Conservation (phyloP, 2,329 filamentous ascomycete species). For the Neoascochyta sp. region DNA sequence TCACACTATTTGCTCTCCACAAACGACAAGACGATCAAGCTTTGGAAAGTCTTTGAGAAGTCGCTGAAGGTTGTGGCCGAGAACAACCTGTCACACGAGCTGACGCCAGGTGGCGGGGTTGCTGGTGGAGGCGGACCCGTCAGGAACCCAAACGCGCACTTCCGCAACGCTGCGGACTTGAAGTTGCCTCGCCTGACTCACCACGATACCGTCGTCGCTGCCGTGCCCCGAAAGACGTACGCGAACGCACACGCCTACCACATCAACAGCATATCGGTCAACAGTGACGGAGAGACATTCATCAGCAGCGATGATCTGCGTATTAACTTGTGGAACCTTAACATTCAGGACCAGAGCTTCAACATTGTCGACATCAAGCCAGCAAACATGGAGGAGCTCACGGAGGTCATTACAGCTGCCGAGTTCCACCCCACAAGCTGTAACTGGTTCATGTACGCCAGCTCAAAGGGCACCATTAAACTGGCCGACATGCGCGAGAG, state of each 20-base stretch:
- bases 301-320: slow-evolving; percentile 97
- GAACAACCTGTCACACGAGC: slow-evolving; percentile 94
- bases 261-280: slow-evolving; percentile 99
- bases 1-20: slow-evolving; percentile 97
- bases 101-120: slow-evolving; percentile 69
- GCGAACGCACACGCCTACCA: slow-evolving; percentile 98
- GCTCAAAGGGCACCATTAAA: slow-evolving; percentile 98
- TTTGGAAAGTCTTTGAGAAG: slow-evolving; percentile 99
- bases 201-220: slow-evolving; percentile 96
- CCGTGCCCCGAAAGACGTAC: slow-evolving; percentile 92
- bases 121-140: slow-evolving; percentile 75
- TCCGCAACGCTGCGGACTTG: slow-evolving; percentile 76
- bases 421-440: slow-evolving; percentile 97
- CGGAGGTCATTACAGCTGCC: slow-evolving; percentile 95
- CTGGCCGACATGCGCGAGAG: slow-evolving; percentile 97
- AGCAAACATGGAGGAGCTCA: slow-evolving; percentile 99
- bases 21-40: slow-evolving; percentile 99
- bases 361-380: slow-evolving; percentile 99
- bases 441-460: slow-evolving; percentile 99
- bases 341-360: slow-evolving; percentile 99
- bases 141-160: slow-evolving; percentile 68
- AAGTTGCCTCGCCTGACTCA: slow-evolving; percentile 95
- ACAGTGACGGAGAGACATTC: slow-evolving; percentile 98
- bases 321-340: slow-evolving; percentile 98
- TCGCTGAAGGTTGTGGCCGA: slow-evolving; percentile 98